phyloP scores from a whole-genome alignment of 78 protist genomes.

The Speleostelium caveatum region DNA sequence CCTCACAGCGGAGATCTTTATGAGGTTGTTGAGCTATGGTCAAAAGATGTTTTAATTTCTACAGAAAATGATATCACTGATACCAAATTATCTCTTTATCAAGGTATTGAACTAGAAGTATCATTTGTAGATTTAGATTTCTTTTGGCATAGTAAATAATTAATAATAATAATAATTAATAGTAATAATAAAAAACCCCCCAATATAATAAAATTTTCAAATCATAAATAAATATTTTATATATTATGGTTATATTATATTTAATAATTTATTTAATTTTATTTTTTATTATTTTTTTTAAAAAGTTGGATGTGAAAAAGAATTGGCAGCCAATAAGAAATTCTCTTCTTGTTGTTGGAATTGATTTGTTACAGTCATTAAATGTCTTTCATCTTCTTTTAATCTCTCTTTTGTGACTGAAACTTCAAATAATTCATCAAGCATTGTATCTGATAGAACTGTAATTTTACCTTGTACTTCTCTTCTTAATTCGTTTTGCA shows the following conservation, averaged over 20 bases:
- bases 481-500: slow-evolving; percentile 65
- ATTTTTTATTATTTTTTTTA: too few relatives aligned
- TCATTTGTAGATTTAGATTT: slow-evolving; percentile 29
- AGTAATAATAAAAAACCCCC: too few relatives aligned
- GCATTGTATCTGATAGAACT: slow-evolving; percentile 46
- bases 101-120: slow-evolving; percentile 41
- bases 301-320: slow-evolving; percentile 77
- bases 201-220: too few relatives aligned
- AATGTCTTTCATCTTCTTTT: slow-evolving; percentile 70
- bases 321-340: slow-evolving; percentile 47
- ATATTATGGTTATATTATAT: too few relatives aligned
- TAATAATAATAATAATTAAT: too few relatives aligned
- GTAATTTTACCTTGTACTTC: slow-evolving; percentile 73
- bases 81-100: neutral
- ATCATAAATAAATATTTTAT: too few relatives aligned
- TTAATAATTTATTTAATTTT: too few relatives aligned
- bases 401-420: slow-evolving; percentile 68
- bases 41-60: neutral
- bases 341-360: slow-evolving; percentile 68
- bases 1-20: slow-evolving; percentile 39
- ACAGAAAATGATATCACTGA: neutral
- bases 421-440: slow-evolving; percentile 83
- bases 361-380: slow-evolving; percentile 27
- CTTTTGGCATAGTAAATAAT: slow-evolving; percentile 6
- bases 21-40: slow-evolving; percentile 13